phyloP scores from a whole-genome alignment of 148 eudicot genomes.

The Salicornia ramosissima region DNA sequence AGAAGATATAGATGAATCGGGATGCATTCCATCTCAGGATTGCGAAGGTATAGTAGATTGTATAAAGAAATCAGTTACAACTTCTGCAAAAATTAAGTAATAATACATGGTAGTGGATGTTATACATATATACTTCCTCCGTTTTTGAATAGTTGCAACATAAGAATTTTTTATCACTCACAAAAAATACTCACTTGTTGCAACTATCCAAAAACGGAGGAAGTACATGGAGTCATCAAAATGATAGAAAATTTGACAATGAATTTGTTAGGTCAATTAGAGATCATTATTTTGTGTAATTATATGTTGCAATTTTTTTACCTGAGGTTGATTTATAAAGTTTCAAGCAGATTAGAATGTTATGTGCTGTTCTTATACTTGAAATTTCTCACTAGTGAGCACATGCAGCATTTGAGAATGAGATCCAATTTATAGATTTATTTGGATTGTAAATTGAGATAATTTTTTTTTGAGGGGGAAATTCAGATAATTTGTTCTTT shows the following conservation, averaged over 20 bases:
- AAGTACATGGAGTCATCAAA: no score
- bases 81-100: conserved; percentile 30
- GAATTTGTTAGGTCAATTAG: not conserved
- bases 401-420: not conserved
- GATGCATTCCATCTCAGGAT: conserved; percentile 47
- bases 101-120: not conserved
- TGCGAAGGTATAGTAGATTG: conserved; percentile 92
- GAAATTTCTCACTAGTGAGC: no score
- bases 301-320: not conserved
- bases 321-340: not conserved
- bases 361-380: no score
- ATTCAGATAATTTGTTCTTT: no score
- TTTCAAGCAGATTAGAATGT: not conserved
- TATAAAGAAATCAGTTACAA: conserved; percentile 57
- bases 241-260: no score
- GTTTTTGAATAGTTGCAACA: not conserved
- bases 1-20: conserved; percentile 45
- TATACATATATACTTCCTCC: not conserved
- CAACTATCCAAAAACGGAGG: no score
- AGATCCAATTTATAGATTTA: no score
- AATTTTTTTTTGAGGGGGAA: no score
- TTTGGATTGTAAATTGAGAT: no score
- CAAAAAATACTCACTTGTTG: no score
- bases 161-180: no score
- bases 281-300: not conserved